Evolutionary conservation across 2,329 filamentous ascomycete genomes (phyloP).

Genomic region (Pseudogymnoascus sp.): DNA sequence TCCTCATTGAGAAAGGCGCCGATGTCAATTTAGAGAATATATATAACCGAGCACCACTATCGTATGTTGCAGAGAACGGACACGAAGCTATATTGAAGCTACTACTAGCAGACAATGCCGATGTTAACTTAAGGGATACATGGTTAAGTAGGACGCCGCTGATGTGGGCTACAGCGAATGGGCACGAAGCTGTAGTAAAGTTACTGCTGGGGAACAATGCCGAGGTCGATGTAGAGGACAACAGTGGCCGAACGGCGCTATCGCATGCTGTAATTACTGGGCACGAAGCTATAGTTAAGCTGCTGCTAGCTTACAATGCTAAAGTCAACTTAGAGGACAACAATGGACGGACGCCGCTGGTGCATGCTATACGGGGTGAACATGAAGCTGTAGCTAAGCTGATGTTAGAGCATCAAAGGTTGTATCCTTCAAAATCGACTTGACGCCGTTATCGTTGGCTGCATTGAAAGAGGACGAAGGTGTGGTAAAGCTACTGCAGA

Average conservation of each 20-base stretch:
- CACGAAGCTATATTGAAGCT: constrained; percentile 22
- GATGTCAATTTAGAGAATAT: constrained; percentile 13
- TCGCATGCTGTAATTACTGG: constrained; percentile 12
- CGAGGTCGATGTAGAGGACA: neutral
- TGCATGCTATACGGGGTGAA: neutral
- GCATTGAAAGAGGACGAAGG: neutral
- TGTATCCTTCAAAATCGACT: neutral
- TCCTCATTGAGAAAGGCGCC: constrained; percentile 13
- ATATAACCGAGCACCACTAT: constrained; percentile 19
- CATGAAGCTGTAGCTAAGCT: neutral
- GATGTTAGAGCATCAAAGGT: neutral
- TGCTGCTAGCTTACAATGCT: constrained; percentile 7
- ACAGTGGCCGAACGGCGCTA: constrained; percentile 11
- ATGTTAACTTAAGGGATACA: neutral
- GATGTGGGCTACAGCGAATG: neutral
- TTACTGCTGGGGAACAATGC: neutral
- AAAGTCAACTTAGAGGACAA: constrained; percentile 9
- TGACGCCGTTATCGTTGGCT: constrained; percentile 2
- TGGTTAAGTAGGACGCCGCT: neutral
- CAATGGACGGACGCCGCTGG: constrained; percentile 20
- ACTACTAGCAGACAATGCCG: constrained; percentile 16
- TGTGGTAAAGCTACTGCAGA: constrained; percentile 8
- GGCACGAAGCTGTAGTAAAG: neutral
- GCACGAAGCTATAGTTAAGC: constrained; percentile 11
- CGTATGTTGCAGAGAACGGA: constrained; percentile 21